These are phyloP conservation scores for Fusarium neocosmosporiellum DNA, from an alignment of 2,329 filamentous ascomycete species.

Conservation along the genomic window DNA sequence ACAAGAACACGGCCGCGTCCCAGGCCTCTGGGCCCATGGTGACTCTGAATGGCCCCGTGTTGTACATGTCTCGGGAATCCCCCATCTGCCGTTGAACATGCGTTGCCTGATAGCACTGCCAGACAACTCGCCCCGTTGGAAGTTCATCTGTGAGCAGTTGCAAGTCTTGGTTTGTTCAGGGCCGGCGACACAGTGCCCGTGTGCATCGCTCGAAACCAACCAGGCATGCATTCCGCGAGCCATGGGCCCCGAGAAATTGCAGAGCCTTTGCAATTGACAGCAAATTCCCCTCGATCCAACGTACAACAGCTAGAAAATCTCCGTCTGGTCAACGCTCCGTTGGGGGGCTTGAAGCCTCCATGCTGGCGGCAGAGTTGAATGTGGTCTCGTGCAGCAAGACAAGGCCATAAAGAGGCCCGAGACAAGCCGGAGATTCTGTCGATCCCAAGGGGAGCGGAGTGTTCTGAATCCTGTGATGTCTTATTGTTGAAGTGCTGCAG, in stretches of 20 bases:
- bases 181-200: neutral
- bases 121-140: conserved; percentile 7
- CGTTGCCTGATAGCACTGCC: conserved; percentile 18
- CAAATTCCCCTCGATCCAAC: conserved; percentile 6
- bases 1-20: conserved; percentile 39
- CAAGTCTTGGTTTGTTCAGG: neutral
- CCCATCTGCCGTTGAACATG: conserved; percentile 27
- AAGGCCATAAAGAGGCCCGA: conserved; percentile 26
- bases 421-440: conserved; percentile 25
- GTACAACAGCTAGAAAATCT: conserved; percentile 25
- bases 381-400: conserved; percentile 32
- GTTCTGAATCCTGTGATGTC: conserved; percentile 21
- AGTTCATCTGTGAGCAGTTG: neutral
- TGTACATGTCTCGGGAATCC: conserved; percentile 37
- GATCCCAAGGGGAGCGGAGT: conserved; percentile 28
- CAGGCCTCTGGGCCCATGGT: conserved; percentile 38
- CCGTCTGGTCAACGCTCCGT: conserved; percentile 27
- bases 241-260: conserved; percentile 1
- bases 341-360: neutral
- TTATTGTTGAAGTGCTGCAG: conserved; percentile 6
- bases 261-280: conserved; percentile 1
- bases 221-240: conserved; percentile 12
- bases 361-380: conserved; percentile 16
- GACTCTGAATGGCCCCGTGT: conserved; percentile 20
- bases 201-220: neutral